phyloP scores from a whole-genome alignment of 1,284 basidiomycete species.

The Hemileccinum hortonii region DNA sequence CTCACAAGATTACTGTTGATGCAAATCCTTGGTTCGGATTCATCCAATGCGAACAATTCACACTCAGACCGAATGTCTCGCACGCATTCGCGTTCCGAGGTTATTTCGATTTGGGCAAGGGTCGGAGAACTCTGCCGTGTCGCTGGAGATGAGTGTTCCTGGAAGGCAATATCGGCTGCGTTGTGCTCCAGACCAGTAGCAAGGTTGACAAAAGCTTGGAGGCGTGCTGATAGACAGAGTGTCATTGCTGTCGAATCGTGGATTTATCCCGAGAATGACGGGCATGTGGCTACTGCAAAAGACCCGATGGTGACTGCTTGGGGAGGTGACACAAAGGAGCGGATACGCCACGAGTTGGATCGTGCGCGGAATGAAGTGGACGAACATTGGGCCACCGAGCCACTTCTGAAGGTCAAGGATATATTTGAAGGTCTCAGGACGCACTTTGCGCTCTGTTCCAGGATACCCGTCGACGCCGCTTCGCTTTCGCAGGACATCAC shows the following conservation, averaged over 20 bases:
- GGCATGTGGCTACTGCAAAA: constrained; percentile 32
- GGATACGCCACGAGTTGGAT: constrained; percentile 34
- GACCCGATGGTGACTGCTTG: constrained; percentile 61
- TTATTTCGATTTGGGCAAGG: constrained; percentile 67
- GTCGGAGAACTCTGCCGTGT: constrained; percentile 68
- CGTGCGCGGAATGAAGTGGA: constrained; percentile 43
- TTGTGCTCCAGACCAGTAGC: constrained; percentile 71
- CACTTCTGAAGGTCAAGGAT: constrained; percentile 43
- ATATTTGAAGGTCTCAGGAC: constrained; percentile 54
- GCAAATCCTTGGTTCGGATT: constrained; percentile 65
- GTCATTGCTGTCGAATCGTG: constrained; percentile 62
- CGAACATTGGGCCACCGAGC: constrained; percentile 42
- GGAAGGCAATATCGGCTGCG: constrained; percentile 67
- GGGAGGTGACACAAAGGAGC: constrained; percentile 56
- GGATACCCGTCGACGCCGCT: constrained; percentile 36
- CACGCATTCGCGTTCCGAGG: constrained; percentile 67
- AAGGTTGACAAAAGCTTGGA: constrained; percentile 75
- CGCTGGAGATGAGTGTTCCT: constrained; percentile 72
- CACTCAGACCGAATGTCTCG: constrained; percentile 52
- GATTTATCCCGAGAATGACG: constrained; percentile 49
- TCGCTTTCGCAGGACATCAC: constrained; percentile 39
- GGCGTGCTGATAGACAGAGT: constrained; percentile 59
- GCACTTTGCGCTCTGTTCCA: constrained; percentile 52
- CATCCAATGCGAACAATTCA: constrained; percentile 27
- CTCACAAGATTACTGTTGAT: constrained; percentile 67